These are phyloP conservation scores for Phytopythium vexans DNA, from an alignment of 352 stramenopile species.

Conservation along the genomic window DNA sequence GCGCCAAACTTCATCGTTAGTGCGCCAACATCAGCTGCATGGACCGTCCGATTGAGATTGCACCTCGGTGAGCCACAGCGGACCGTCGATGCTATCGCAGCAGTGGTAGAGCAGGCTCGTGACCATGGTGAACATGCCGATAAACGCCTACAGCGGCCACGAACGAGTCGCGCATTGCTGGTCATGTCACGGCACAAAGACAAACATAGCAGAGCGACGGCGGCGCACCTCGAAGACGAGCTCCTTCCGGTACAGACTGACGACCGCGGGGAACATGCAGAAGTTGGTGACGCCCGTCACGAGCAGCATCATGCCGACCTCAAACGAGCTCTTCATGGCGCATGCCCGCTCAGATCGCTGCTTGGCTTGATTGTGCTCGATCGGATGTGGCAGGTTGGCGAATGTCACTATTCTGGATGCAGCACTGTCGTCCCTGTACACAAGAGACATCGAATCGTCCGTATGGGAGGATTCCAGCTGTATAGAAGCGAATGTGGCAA, in stretches of 20 bases:
- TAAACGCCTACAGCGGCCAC: slow-evolving; percentile 42
- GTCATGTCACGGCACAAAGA: not conserved
- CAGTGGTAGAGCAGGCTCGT: slow-evolving; percentile 82
- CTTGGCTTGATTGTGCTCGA: not conserved
- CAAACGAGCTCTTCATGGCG: slow-evolving; percentile 59
- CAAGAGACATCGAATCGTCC: slow-evolving; percentile 3
- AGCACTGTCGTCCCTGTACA: not conserved
- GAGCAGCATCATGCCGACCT: slow-evolving; percentile 64
- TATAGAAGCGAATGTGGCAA: not conserved
- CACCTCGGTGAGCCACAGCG: slow-evolving; percentile 75
- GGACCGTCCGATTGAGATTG: not conserved
- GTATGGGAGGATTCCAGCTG: slow-evolving; percentile 5
- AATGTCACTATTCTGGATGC: not conserved
- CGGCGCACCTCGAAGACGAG: slow-evolving; percentile 69
- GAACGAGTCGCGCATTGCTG: not conserved
- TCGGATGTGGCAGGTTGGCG: not conserved
- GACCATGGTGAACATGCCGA: slow-evolving; percentile 74
- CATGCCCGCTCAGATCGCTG: not conserved
- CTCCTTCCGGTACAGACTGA: slow-evolving; percentile 47
- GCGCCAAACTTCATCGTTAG: not conserved
- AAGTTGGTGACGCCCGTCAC: slow-evolving; percentile 78
- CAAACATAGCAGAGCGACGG: not conserved
- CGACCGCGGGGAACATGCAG: slow-evolving; percentile 72
- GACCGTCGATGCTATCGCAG: slow-evolving; percentile 69
- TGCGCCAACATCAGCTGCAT: not conserved